A percentile compares a stretch with the other conserved stretches of the same genome.
phyloP scores from a whole-genome alignment of 768 basidiomycete species.

The Xerocomellus dryophilus region DNA sequence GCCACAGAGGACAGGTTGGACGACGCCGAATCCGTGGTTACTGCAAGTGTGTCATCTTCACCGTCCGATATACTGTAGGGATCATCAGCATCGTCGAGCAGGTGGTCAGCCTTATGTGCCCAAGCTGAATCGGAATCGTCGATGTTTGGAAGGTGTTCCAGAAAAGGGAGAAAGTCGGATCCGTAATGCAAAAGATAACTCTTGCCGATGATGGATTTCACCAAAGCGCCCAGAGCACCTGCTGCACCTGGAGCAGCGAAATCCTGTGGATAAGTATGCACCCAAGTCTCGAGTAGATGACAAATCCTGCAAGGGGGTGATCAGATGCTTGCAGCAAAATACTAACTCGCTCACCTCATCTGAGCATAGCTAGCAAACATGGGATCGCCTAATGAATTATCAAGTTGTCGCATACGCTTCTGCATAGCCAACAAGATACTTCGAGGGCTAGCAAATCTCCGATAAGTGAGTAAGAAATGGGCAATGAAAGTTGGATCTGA shows the following conservation, averaged over 20 bases:
- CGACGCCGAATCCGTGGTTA: conserved; percentile 34
- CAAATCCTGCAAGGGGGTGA: conserved; percentile 56
- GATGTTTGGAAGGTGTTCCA: conserved; percentile 61
- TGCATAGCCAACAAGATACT: conserved; percentile 83
- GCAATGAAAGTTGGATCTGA: conserved; percentile 73
- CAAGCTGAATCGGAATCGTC: conserved; percentile 70
- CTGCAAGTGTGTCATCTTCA: conserved; percentile 40
- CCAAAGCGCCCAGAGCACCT: conserved; percentile 69
- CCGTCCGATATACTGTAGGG: conserved; percentile 52
- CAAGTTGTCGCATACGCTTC: conserved; percentile 77
- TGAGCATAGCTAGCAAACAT: conserved; percentile 88
- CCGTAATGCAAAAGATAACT: conserved; percentile 84
- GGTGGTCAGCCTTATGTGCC: conserved; percentile 65
- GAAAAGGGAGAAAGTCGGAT: conserved; percentile 76
- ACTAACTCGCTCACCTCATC: conserved; percentile 56
- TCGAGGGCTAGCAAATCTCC: conserved; percentile 77
- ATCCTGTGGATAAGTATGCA: conserved; percentile 70
- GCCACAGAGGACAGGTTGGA: conserved; percentile 22
- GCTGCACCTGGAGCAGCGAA: conserved; percentile 75
- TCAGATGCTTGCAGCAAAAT: conserved; percentile 5
- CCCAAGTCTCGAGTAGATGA: conserved; percentile 74
- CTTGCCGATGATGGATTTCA: conserved; percentile 76
- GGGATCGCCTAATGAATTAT: conserved; percentile 68
- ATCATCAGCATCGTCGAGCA: conserved; percentile 62
- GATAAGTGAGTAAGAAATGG: conserved; percentile 81